Conservation (phyloP, 371 early-diverging fungal genomes). For the Syncephalastrum contaminatum region DNA sequence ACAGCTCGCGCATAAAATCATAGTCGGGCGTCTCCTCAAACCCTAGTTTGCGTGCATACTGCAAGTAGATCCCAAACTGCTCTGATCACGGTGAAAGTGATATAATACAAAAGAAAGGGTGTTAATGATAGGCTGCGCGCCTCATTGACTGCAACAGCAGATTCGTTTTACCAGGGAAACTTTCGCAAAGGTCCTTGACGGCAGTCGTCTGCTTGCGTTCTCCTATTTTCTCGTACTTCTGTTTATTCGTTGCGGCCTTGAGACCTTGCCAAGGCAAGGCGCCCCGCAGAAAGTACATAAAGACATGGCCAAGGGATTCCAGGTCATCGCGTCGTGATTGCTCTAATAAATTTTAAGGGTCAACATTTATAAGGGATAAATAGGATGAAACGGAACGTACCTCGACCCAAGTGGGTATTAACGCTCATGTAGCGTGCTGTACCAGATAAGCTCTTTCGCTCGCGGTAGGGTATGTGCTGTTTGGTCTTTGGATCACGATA, state of each 20-base stretch:
- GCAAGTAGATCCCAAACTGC: constrained; percentile 84
- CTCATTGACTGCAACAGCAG: not conserved
- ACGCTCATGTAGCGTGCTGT: constrained; percentile 94
- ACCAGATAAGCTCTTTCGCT: constrained; percentile 83
- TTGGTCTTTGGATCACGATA: constrained; percentile 83
- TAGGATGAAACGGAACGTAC: constrained; percentile 9
- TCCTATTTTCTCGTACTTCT: constrained; percentile 92
- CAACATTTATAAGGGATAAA: not conserved
- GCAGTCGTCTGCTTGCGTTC: constrained; percentile 82
- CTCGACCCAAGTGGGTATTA: constrained; percentile 84
- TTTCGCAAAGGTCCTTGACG: constrained; percentile 76
- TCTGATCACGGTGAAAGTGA: constrained; percentile 25
- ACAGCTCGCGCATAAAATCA: constrained; percentile 82
- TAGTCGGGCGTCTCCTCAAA: constrained; percentile 98
- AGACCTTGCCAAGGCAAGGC: constrained; percentile 93
- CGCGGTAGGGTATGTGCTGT: constrained; percentile 80
- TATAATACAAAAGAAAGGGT: constrained; percentile 1
- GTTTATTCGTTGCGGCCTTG: constrained; percentile 87
- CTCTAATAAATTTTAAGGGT: constrained; percentile 40
- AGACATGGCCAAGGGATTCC: constrained; percentile 90
- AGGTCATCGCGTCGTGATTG: constrained; percentile 94
- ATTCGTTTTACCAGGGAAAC: constrained; percentile 56
- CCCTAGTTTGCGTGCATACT: constrained; percentile 85
- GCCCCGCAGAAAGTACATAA: constrained; percentile 91
- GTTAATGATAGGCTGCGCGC: not conserved